Evolutionary conservation across 2,329 filamentous ascomycete genomes (phyloP).

Genomic region (Fusarium lyarnte): DNA sequence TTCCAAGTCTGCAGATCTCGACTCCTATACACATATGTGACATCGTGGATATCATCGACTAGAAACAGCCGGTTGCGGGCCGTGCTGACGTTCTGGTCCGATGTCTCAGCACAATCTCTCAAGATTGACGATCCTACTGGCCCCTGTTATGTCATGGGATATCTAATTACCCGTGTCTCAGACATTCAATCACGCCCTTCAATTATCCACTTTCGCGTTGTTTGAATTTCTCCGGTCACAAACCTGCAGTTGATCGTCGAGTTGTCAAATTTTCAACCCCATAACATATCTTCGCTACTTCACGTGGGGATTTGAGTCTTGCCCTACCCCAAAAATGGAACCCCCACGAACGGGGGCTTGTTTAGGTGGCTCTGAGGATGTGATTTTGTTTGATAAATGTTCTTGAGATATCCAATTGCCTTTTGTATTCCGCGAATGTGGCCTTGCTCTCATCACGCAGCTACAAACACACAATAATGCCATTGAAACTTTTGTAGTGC

Average conservation of each 20-base stretch:
- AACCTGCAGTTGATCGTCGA: background rate
- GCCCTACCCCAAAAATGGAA: constrained; percentile 3
- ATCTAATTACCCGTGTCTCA: background rate
- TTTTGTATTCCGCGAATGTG: background rate
- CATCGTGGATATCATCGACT: background rate
- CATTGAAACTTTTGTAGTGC: background rate
- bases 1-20: background rate
- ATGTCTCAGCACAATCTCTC: background rate
- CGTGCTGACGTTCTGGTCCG: background rate
- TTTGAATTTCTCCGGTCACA: background rate
- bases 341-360: background rate
- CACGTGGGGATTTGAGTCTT: background rate
- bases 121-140: background rate
- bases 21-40: background rate
- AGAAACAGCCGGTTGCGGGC: background rate
- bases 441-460: background rate
- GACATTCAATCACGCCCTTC: background rate
- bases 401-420: background rate
- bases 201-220: background rate
- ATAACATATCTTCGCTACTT: background rate
- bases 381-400: background rate
- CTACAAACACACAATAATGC: no score
- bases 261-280: background rate
- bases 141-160: background rate
- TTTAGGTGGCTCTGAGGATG: background rate